Evolutionary conservation across 169 alveolate species (phyloP), one percentile per base, ranked within the genome.

Genomic region (Plasmodium malariae): DNA sequence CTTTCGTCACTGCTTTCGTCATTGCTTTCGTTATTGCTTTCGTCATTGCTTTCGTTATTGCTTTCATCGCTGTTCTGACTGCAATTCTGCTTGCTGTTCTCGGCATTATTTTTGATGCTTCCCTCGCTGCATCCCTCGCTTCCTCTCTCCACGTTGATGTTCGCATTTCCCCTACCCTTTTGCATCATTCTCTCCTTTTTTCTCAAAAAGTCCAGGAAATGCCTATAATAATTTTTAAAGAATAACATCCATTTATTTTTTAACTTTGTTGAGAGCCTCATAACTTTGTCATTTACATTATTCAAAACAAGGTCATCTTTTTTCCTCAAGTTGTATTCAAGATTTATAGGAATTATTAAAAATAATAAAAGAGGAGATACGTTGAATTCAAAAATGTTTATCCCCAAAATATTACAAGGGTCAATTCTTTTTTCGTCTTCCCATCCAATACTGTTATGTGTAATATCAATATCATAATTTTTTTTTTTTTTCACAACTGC

Each of bases 321-420:
- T 26, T 40, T 36, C 21, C 37, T 71, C 59, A 57, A 32, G 36
- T 86, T 86, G 36, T 86, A 70, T 72, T 86, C 76, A 17, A 86
- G 73, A 49, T 69, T 62, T 69, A 86, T 86, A 3, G 65, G 87
- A 28, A 86, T 59, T 11, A 74, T 70, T 45, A 86, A 86, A 70
- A 72, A 70, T 59, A 86, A 74, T 26, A 86, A 74, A 70, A 86
- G 21, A 14, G 92, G 92, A 0, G 92, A 86, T 37, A 86, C 43
- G 19, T 86, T 86, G 45, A 69, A 86, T 71, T 86, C 78, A 48
- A 86, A 86, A 7, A 86, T 45, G 62, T 70, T 68, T 21, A 86
- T 5, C 26, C 59, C 70, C 32, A 3, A 28, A 12, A 19, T 19
- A 7, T 21, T 59, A 0, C 40, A 59, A 59, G 19, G 6, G 36